Conservation (phyloP, 176 grass and related monocot species). For the Pharus latifolius region DNA sequence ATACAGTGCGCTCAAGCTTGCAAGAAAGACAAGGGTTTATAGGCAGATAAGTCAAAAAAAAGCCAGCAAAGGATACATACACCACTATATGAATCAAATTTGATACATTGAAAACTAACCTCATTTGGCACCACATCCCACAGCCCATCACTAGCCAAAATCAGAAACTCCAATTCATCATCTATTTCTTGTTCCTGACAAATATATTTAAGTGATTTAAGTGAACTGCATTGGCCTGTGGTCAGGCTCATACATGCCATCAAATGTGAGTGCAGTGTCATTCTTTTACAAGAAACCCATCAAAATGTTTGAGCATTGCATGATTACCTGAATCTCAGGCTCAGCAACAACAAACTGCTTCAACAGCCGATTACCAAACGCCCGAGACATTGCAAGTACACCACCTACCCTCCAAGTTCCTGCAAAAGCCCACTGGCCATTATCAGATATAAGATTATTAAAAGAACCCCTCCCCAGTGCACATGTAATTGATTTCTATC, state of each 20-base stretch:
- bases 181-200: slow-evolving; percentile 68
- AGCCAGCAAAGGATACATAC: neutral
- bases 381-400: slow-evolving; percentile 84
- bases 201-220: slow-evolving; percentile 17
- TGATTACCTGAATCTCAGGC: slow-evolving; percentile 78
- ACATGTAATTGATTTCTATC: neutral
- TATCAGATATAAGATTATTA: slow-evolving; percentile 9
- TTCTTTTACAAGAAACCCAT: too few relatives aligned
- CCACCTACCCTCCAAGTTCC: slow-evolving; percentile 91
- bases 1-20: neutral
- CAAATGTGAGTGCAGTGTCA: too few relatives aligned
- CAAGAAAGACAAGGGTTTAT: neutral
- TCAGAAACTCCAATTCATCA: slow-evolving; percentile 67
- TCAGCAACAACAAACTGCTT: slow-evolving; percentile 81
- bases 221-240: neutral
- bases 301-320: slow-evolving; percentile 4
- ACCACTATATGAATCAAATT: neutral
- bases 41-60: neutral
- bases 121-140: slow-evolving; percentile 86
- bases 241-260: neutral
- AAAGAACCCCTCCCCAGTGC: neutral
- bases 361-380: slow-evolving; percentile 87
- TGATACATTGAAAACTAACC: slow-evolving; percentile 30
- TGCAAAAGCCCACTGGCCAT: slow-evolving; percentile 16
- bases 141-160: slow-evolving; percentile 83